phyloP scores from a whole-genome alignment of 108 stramenopile genomes.

The Nitzschia inconspicua region DNA sequence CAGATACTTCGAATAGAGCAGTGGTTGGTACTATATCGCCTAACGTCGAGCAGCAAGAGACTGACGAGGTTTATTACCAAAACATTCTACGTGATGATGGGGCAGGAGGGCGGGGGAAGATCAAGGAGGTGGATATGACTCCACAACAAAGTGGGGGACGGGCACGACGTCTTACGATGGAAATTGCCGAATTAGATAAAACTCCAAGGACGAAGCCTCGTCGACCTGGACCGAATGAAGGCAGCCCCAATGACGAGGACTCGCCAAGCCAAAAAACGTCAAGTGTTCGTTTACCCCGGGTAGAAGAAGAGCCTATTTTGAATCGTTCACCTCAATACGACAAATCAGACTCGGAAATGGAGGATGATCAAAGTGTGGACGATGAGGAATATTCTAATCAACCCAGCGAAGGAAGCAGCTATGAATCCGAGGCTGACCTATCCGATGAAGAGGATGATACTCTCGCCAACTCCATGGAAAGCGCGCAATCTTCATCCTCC shows the following conservation, averaged over 20 bases:
- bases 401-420: conserved; percentile 1
- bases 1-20: not conserved
- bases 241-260: conserved; percentile 8
- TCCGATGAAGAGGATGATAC: conserved; percentile 8
- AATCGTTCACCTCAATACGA: not conserved
- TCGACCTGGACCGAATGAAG: not conserved
- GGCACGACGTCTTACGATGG: not conserved
- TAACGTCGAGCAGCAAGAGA: not conserved
- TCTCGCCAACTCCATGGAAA: conserved; percentile 10
- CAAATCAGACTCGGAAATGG: not conserved
- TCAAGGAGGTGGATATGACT: conserved; percentile 1
- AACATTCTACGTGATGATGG: not conserved
- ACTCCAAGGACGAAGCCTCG: conserved; percentile 5
- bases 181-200: conserved; percentile 2
- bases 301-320: not conserved
- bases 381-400: not conserved
- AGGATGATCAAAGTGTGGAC: not conserved
- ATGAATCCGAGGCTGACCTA: not conserved
- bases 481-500: no score
- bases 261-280: not conserved
- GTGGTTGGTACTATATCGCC: not conserved
- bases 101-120: not conserved
- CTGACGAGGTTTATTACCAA: not conserved
- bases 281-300: not conserved
- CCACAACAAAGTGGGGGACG: conserved; percentile 14